Base-by-base conservation (phyloP, 2,329 filamentous ascomycete genomes). In the Monilinia laxa region DNA sequence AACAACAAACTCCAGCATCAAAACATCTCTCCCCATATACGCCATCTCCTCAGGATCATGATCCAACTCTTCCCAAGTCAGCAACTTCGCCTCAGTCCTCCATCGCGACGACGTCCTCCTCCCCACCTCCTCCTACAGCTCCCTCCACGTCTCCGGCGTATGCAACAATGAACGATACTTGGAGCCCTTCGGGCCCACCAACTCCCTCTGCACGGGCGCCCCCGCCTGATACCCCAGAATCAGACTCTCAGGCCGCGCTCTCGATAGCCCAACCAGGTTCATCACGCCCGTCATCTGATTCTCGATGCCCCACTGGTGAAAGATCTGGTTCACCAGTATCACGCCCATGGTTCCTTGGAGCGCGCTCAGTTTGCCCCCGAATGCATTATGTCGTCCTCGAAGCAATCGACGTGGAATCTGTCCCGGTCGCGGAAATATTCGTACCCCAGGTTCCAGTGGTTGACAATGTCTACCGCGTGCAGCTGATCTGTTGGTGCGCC, bases 361-460 rank as follows among this genome's bases (percentile, higher is more conserved):
- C 1, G 47, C 45, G 12, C n/a, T 20, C 28, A 53, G 52, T 18
- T 28, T n/a, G 18, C 49, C 25, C 2, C 11, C 47, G 28, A 6
- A 20, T 6, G 42, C 16, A 53, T 76, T 2, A 74, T 52, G 45
- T 79, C 77, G 0, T 74, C 77, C 42, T 69, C 69, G 35, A 78
- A 73, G 68, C 78, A 79, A 0, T 67, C 65, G 9, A 71, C 73
- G 42, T 75, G 67, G 35, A 79, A 72, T 1, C 18, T 64, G 0
- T 76, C 73, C n/a, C 71, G 72, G 66, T 80, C 79, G 3, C 69
- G 70, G 70, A 79, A 80, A 4, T 79, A 70, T 11, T 79, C 75
- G 40, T 77, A 79, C 4, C 77, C 76, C 1, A 78, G 59, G 10
- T 78, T 73, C 45, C 76, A 71, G 64, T 76, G 75, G 14, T 73